Evolutionary conservation across 1,284 basidiomycete genomes (phyloP).

Genomic region (Sanguinoderma infundibulare): DNA sequence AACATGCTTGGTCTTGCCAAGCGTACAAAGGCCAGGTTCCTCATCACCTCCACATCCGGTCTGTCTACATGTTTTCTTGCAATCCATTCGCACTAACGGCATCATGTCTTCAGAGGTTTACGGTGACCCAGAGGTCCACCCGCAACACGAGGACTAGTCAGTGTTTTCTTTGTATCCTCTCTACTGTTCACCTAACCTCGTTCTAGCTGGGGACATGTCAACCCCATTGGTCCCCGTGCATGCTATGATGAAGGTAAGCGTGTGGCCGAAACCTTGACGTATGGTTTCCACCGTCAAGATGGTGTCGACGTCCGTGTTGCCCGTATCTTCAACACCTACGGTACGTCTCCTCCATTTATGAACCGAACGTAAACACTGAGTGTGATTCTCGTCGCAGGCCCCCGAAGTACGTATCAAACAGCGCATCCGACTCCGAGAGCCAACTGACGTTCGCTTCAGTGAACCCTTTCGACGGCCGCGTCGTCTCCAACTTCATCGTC

Average conservation of each 20-base stretch:
- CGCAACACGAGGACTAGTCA: constrained; percentile 93
- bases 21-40: constrained; percentile 94
- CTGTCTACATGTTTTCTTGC: constrained; percentile 15
- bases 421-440: neutral
- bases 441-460: constrained; percentile 53
- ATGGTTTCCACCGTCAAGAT: constrained; percentile 94
- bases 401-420: constrained; percentile 47
- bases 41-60: constrained; percentile 94
- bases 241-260: constrained; percentile 99
- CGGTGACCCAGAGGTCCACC: constrained; percentile 96
- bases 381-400: constrained; percentile 36
- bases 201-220: constrained; percentile 93
- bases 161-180: constrained; percentile 32
- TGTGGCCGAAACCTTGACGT: constrained; percentile 93
- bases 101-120: constrained; percentile 76
- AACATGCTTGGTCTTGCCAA: constrained; percentile 99
- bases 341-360: constrained; percentile 33
- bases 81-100: constrained; percentile 11
- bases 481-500: constrained; percentile 98
- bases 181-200: constrained; percentile 9
- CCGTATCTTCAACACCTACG: constrained; percentile 94
- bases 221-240: constrained; percentile 95
- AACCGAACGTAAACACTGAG: neutral
- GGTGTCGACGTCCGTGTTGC: constrained; percentile 95
- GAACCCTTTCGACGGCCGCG: constrained; percentile 95